Percentiles rank a stretch among this genome's conserved stretches.
These are phyloP conservation scores for Cryphonectria radicalis DNA, from an alignment of 2,329 filamentous ascomycete species.

Conservation along the genomic window DNA sequence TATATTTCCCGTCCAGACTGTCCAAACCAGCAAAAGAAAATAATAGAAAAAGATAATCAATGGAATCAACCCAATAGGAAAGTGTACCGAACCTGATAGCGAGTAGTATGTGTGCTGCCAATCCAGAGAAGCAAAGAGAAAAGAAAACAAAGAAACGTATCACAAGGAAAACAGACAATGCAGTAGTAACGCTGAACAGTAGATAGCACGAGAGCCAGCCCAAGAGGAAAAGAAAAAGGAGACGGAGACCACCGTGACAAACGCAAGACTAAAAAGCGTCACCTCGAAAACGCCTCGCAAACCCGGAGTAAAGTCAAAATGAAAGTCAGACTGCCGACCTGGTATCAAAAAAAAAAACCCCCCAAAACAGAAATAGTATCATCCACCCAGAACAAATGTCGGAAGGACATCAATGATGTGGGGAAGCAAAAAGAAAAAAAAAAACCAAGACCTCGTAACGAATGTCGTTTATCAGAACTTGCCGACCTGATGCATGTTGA, in stretches of 20 bases:
- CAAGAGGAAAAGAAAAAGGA: not conserved
- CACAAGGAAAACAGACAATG: not conserved
- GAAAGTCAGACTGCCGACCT: conserved; percentile 28
- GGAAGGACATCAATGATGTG: conserved; percentile 8
- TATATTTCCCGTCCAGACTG: not conserved
- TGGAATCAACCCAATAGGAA: not conserved
- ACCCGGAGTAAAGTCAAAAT: not conserved
- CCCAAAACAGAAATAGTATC: not conserved
- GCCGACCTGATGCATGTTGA: conserved; percentile 20
- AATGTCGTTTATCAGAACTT: conserved; percentile 13
- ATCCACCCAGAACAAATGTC: not conserved
- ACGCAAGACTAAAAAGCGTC: not conserved
- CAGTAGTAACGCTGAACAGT: conserved; percentile 10
- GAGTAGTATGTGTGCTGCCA: conserved; percentile 6
- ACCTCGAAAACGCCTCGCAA: conserved; percentile 21
- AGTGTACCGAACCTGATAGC: not conserved
- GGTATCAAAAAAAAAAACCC: conserved; percentile 28
- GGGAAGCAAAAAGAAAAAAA: not conserved
- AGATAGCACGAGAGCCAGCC: not conserved
- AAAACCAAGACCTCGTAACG: not conserved
- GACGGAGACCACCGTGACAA: not conserved
- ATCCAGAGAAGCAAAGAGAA: not conserved
- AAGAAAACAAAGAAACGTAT: not conserved
- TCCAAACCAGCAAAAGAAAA: not conserved
- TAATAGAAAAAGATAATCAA: not conserved